Evolutionary conservation across 2,329 filamentous ascomycete genomes (phyloP).

Genomic region (Fusarium equiseti): DNA sequence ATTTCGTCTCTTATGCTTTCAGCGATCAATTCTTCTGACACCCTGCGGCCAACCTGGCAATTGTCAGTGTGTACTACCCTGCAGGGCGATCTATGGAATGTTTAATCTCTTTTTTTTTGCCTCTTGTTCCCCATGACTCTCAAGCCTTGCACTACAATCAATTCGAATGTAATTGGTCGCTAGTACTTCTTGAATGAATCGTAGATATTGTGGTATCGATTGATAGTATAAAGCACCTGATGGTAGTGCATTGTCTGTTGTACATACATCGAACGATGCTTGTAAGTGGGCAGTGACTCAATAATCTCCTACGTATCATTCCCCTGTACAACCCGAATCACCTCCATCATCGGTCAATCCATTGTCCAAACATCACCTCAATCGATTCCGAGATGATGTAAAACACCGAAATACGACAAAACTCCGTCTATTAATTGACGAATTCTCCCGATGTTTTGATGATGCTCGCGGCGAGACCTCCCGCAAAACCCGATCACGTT

Average conservation of each 20-base stretch:
- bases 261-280: not conserved
- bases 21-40: too few relatives aligned
- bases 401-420: conserved; percentile 37
- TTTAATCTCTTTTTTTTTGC: conserved; percentile 7
- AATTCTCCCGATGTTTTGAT: conserved; percentile 24
- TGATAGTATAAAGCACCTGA: not conserved
- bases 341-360: conserved; percentile 3
- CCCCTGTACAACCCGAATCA: conserved; percentile 17
- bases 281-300: conserved; percentile 1
- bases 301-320: not conserved
- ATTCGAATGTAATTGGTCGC: not conserved
- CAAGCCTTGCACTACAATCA: not conserved
- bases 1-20: too few relatives aligned
- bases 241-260: not conserved
- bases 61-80: conserved; percentile 24
- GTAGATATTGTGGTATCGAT: not conserved
- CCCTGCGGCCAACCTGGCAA: not conserved
- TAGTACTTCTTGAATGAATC: not conserved
- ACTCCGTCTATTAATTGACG: conserved; percentile 27
- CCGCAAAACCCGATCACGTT: conserved; percentile 40
- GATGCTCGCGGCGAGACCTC: conserved; percentile 17
- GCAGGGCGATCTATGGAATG: conserved; percentile 13
- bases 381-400: not conserved
- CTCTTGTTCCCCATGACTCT: conserved; percentile 3
- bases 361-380: not conserved